phyloP scores from a whole-genome alignment of 2,329 filamentous ascomycete genomes.

The Ascochyta pisi region DNA sequence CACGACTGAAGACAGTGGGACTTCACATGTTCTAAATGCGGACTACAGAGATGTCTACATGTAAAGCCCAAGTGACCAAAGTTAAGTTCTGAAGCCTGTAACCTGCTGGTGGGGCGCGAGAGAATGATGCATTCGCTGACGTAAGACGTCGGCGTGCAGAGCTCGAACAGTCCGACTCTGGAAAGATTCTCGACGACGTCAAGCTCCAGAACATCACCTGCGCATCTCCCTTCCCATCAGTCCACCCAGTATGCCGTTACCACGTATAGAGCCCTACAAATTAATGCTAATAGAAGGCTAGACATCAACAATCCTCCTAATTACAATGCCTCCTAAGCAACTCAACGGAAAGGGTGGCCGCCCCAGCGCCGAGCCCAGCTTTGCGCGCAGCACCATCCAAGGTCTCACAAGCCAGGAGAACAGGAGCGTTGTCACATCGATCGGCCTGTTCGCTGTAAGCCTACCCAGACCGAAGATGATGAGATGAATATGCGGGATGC shows the following conservation, averaged over 20 bases:
- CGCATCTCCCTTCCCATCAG: slow-evolving; percentile 6
- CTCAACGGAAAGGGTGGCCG: slow-evolving; percentile 35
- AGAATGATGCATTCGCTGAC: background rate
- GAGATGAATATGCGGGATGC: slow-evolving; percentile 9
- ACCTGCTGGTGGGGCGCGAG: too few species aligned
- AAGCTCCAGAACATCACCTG: slow-evolving; percentile 21
- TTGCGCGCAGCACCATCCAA: slow-evolving; percentile 49
- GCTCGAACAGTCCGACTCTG: slow-evolving; percentile 13
- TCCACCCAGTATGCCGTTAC: slow-evolving; percentile 14
- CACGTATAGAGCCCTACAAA: background rate
- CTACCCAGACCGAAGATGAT: slow-evolving; percentile 9
- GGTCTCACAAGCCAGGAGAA: slow-evolving; percentile 57
- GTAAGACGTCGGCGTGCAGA: slow-evolving; percentile 5
- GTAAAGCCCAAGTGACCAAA: too few species aligned
- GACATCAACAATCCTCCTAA: slow-evolving; percentile 2
- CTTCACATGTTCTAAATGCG: background rate
- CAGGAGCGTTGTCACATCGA: slow-evolving; percentile 55
- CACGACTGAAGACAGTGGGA: background rate
- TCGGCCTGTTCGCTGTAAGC: slow-evolving; percentile 60
- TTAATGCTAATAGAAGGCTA: background rate
- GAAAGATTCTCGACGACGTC: slow-evolving; percentile 38
- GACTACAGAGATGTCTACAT: too few species aligned
- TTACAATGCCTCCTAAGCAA: slow-evolving; percentile 42
- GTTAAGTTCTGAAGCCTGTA: too few species aligned
- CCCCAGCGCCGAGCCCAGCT: slow-evolving; percentile 47